Evolutionary conservation across 192 early-diverging fungal genomes (phyloP), one percentile per base, ranked within the genome.

Genomic region (Entomortierella lignicola): DNA sequence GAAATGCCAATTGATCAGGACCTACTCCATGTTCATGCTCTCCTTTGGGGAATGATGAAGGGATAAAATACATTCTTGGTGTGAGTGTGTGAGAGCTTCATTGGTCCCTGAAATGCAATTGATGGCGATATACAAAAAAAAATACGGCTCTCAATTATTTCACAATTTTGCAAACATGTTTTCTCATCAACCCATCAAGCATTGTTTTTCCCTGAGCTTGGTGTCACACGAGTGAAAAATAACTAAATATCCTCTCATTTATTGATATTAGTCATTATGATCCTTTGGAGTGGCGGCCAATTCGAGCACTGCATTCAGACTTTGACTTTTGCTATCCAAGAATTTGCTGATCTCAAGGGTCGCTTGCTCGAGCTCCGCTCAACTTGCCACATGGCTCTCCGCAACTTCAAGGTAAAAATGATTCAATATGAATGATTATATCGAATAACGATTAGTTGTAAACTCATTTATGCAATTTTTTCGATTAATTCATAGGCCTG

Each of bases 271-370:
- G 83, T 84, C 43, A 84, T 84, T 48, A 86, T 85, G 88, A 86
- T 89, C 63, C 66, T 89, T 39, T 85, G 82, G 63, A 81, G 83
- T 41, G 88, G 88, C 39, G 85, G 83, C 63, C 88, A 89, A 72
- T 89, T 50, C 48, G 77, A 83, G 60, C 87, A 87, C 66, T 88
- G 86, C 67, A 77, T 86, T 60, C 83, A 85, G 51, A 89, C 88
- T 52, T 66, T 89, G 52, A 77, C 71, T 39, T 77, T 89, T 26
- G 88, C 86, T 32, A 83, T 89, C 52, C 80, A 83, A 39, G 84
- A 84, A 47, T 88, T 87, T 62, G 72, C 63, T 30, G 70, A 82
- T 20, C 67, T 89, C 61, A 82, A 83, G 69, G 84, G 83, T n/a
- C 84, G 88, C 53, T 63, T 88, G 61, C 65, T 69, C 43, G 85